Base-by-base conservation (phyloP, 805 yeast genomes). In the Pichia nakasei region DNA sequence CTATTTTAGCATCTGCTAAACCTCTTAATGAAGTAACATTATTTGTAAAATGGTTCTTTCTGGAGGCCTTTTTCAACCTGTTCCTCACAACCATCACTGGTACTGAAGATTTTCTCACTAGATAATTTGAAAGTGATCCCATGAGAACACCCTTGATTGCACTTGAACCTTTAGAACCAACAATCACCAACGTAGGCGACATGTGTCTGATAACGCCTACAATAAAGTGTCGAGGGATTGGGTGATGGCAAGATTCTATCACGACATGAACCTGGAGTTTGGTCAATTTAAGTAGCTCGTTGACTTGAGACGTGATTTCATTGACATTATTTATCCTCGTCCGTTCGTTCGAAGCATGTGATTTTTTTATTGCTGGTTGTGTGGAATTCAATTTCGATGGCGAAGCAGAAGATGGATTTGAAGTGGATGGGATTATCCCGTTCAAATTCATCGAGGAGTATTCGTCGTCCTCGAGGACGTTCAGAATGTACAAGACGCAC, bases 1-100 rank as follows among this genome's bases (percentile, higher is more conserved):
- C 71, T 35, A 66, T 64, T 47, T 61, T 58, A n/a, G 70, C 70
- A 47, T 65, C 68, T 6, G 64, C 64, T 41, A 67, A 53, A 41
- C 65, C 63, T 48, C 65, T 68, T 48, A 76, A 64, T 6, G 77
- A 73, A 44, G 73, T 70, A 47, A 75, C 70, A 54, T 76, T 76
- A 55, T 77, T 76, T 31, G 78, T 67, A 59, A 78, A 73, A 39
- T 73, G 67, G 22, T 59, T 60, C 60, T 76, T 74, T 52, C 80
- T 70, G 47, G 79, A 75, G 49, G 80, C 71, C 64, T 81, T 81
- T 66, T 82, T 81, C 55, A 83, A 68, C 58, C 80, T 82, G 52
- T 76, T 75, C 47, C 85, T 70, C 19, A 83, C 91, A 39, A 82
- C 89, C 91, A 82, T 82, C 20, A 82, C 89, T 0, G 91, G 89